Percentiles rank a stretch among this genome's conserved stretches.
These are phyloP conservation scores for Phytophthora fragariaefolia DNA, from an alignment of 352 stramenopile genomes.

Conservation along the genomic window DNA sequence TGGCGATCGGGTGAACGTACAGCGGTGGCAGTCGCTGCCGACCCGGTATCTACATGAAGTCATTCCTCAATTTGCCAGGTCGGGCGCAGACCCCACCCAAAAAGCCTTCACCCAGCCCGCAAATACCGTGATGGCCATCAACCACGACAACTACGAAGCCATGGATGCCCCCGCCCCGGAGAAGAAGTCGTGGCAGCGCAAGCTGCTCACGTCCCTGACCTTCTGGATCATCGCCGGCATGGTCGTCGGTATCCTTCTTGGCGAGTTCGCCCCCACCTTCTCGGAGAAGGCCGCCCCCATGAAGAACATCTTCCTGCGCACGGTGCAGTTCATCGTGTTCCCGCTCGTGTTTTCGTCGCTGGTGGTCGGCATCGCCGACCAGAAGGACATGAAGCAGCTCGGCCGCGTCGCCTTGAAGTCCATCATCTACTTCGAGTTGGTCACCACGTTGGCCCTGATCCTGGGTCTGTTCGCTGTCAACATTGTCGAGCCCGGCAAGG, in stretches of 20 bases:
- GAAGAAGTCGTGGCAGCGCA: constrained; percentile 43
- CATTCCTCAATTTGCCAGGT: constrained; percentile 31
- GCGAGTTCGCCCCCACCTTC: constrained; percentile 53
- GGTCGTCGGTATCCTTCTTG: constrained; percentile 52
- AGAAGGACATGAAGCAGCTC: constrained; percentile 66
- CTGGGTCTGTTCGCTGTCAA: constrained; percentile 60
- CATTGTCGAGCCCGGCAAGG: constrained; percentile 57
- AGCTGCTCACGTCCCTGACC: constrained; percentile 56
- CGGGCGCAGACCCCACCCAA: constrained; percentile 14
- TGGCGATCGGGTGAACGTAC: neutral
- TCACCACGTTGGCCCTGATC: constrained; percentile 57
- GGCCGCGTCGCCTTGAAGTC: constrained; percentile 60
- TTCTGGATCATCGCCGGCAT: constrained; percentile 68
- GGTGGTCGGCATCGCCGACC: constrained; percentile 60
- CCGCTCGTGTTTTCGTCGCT: constrained; percentile 69
- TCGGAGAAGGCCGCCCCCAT: constrained; percentile 57
- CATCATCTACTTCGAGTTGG: constrained; percentile 72
- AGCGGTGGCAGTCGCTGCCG: neutral
- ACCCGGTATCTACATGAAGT: constrained; percentile 4
- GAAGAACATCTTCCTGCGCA: constrained; percentile 61
- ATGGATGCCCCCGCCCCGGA: constrained; percentile 30
- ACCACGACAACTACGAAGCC: constrained; percentile 29
- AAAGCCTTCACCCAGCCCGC: constrained; percentile 5
- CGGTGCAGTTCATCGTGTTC: constrained; percentile 71
- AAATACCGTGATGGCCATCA: constrained; percentile 12